Evolutionary conservation across 164 flowering plant genomes (phyloP), one percentile per base, ranked within the genome.

Genomic region (Umbilicus rupestris): DNA sequence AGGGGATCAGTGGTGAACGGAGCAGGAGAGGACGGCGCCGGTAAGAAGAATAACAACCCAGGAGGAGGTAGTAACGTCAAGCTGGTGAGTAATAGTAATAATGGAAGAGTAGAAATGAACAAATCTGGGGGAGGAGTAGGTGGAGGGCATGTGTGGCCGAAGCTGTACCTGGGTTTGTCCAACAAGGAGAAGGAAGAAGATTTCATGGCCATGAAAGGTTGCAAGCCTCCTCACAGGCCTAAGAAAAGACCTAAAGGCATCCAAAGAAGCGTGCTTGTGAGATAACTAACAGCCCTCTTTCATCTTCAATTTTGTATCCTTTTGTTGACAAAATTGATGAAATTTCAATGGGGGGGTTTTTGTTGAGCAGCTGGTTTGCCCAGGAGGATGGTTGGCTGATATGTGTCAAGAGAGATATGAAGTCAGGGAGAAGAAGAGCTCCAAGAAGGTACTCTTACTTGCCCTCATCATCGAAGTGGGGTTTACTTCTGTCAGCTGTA

Each of bases 121-220:
- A 35, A 35, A 35, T 3, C 37, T 3, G 37, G 57, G 52, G 70
- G 22, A 62, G 69, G 62, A 6, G n/a, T n/a, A n/a, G 52, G 28
- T 19, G 79, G 73, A 75, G 75, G 72, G 66, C 45, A 14, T 41
- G 81, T 78, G 68, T 85, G 88, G 88, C 88, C 93, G 1, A 85
- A 80, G 72, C 70, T 87, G 44, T 81, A 70, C 52, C 66, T 88
- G 10, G 72, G 84, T 6, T 64, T 88, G 29, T 79, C 96, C 5
- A 85, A 79, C 63, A 88, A 89, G 64, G 96, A 88, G 79, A 88
- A 86, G 69, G 96, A 88, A 63, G 96, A 88, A 16, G 96, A 88
- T 76, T 88, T 88, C 63, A 44, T 84, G 57, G 85, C 85, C 0
- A 82, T 88, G 81, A 86, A 85, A 71, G 96, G 96, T 33, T 76